Percentiles rank a stretch among this genome's conserved stretches.
These are phyloP conservation scores for Westerdykella ornata DNA, from an alignment of 2,329 filamentous ascomycete species.

Conservation along the genomic window DNA sequence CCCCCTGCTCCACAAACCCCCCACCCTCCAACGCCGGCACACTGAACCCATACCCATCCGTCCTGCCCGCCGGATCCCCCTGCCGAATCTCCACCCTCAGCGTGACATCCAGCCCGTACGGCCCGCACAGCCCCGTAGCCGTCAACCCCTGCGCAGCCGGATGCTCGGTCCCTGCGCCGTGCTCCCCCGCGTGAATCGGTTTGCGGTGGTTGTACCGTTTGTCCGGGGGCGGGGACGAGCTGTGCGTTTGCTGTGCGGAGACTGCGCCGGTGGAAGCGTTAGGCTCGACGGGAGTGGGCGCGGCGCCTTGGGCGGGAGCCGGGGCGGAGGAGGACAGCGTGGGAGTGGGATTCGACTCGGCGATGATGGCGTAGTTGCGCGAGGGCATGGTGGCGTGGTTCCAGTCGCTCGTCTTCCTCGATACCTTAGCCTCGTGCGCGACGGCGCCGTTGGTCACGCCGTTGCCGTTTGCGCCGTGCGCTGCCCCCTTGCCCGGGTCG, in stretches of 20 bases:
- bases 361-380: constrained; percentile 59
- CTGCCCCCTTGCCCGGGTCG: constrained; percentile 43
- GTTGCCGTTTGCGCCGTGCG: constrained; percentile 16
- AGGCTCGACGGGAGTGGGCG: constrained; percentile 1
- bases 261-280: constrained; percentile 22
- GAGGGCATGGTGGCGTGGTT: constrained; percentile 82
- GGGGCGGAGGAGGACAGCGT: constrained; percentile 13
- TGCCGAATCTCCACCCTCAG: constrained; percentile 45
- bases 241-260: constrained; percentile 6
- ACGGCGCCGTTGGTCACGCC: constrained; percentile 36
- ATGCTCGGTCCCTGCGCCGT: constrained; percentile 70
- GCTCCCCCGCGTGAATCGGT: constrained; percentile 68
- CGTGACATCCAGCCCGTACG: constrained; percentile 42
- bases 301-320: constrained; percentile 7
- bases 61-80: constrained; percentile 40
- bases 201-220: constrained; percentile 56
- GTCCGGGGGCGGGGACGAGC: constrained; percentile 16
- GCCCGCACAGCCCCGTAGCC: constrained; percentile 40
- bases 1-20: constrained; percentile 9
- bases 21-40: constrained; percentile 40
- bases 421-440: constrained; percentile 41
- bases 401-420: constrained; percentile 57
- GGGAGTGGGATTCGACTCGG: constrained; percentile 41
- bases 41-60: constrained; percentile 46
- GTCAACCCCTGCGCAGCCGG: constrained; percentile 54